Base-by-base conservation (phyloP, 2,329 filamentous ascomycete species). In the Colletotrichum costaricense region DNA sequence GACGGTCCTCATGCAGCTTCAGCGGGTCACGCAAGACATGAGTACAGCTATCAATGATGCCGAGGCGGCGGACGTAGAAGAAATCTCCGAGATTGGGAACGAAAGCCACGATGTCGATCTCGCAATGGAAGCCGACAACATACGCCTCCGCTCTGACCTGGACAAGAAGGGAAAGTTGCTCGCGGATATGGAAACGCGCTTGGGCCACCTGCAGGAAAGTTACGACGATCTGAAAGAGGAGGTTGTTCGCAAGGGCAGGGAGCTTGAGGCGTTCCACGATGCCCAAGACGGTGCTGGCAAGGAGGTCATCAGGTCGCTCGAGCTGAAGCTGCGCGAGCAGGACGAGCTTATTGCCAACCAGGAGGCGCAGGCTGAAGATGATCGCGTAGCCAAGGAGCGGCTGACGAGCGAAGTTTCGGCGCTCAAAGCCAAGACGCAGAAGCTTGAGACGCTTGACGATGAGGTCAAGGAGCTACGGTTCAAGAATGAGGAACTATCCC, bases 261-360 rank as follows among this genome's bases (percentile, higher is more conserved):
- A 90, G 79, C 85, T 88, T 9, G 86, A 87, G 78, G 81, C 88
- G 67, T 79, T 88, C 64, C 80, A 85, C 76, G 84, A 86, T 77
- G 81, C 89, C 83, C 76, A 85, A 81, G 82, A 89, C 84, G 83
- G 90, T 79, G 82, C 85, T 81, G 85, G 84, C 80, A 89, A 84
- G 79, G 85, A 87, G 67, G 83, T 87, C 63, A 87, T 90, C 75
- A 84, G 85, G 81, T 82, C 86, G 73, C 83, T 93, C 76, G 86
- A 92, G 76, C 83, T 84, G 56, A 88, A 88, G 76, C 84, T 92
- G 28, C 88, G 89, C 54, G 90, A 94, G 77, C 91, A 93, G 77
- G 92, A 94, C 80, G 88, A 92, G 71, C 85, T 94, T 63, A 95
- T 95, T 78, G 90, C 91, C 52, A 88, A 86, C 28, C 89, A 94